Base-by-base conservation (phyloP, 345 rosid genomes). In the Alliaria petiolata region DNA sequence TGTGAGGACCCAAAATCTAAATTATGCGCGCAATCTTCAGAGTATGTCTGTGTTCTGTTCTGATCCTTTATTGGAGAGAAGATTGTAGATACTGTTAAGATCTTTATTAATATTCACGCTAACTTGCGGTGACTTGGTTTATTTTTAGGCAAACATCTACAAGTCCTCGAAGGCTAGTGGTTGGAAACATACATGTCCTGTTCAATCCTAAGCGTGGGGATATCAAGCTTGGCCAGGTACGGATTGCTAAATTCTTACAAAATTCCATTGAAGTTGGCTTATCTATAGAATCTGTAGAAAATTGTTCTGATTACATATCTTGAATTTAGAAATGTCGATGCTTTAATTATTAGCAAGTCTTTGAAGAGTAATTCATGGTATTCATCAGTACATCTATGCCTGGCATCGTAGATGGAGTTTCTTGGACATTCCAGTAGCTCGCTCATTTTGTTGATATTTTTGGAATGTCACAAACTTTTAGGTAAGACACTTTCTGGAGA, bases 131-230 rank as follows among this genome's bases (percentile, higher is more conserved):
- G 62, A 19, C 46, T 47, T 47, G 34, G 42, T 44, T 61, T 58
- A 30, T 36, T 15, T 56, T 25, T 47, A 88, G 95, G 87, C 54
- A 65, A 75, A 31, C 49, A 55, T 50, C 72, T 13, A 17, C 65
- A 38, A 59, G 65, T 66, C 70, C 72, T 70, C 86, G 83, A 71
- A 78, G 81, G 68, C 80, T 91, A 35, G 76, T 91, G 75, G 84
- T 91, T 49, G 96, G 88, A 57, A 87, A 91, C 76, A 85, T 84
- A 76, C 96, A 89, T 79, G 89, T 86, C 62, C 79, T 93, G 14
- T 89, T 81, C 77, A 89, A 93, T 74, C 96, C 91, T 19, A 91
- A 82, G 55, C 95, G 93, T 54, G 98, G 98, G 66, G 96, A 91
- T 76, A 81, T 91, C 67, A 89, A 93, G 81, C 81, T 91, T 19